These are phyloP conservation scores for Metarhizium robertsii DNA, from an alignment of 2,329 filamentous ascomycete genomes.

Conservation along the genomic window DNA sequence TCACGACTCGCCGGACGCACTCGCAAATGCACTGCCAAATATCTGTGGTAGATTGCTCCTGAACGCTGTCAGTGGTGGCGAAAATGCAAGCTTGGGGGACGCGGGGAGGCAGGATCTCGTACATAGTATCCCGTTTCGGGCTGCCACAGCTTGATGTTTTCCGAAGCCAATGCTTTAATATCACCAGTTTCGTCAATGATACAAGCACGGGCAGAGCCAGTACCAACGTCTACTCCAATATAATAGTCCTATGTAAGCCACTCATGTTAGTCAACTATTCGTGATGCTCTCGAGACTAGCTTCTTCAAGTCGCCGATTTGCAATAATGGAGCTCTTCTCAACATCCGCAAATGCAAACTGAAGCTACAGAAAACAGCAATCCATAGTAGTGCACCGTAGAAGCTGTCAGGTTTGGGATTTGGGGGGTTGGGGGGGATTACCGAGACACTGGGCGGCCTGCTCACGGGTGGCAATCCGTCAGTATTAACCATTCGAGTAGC, in stretches of 20 bases:
- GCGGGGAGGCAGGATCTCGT: slow-evolving; percentile 16
- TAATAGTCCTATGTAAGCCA: slow-evolving; percentile 40
- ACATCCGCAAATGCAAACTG: too few species aligned
- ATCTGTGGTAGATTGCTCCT: slow-evolving; percentile 96
- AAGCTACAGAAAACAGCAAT: too few species aligned
- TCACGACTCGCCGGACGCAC: slow-evolving; percentile 74
- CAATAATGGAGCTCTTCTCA: too few species aligned
- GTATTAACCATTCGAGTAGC: slow-evolving; percentile 9
- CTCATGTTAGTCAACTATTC: slow-evolving; percentile 8
- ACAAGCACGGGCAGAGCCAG: slow-evolving; percentile 88
- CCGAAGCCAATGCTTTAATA: slow-evolving; percentile 66
- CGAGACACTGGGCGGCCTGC: slow-evolving; percentile 24
- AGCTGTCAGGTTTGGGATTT: too few species aligned
- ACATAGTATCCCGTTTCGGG: slow-evolving; percentile 68
- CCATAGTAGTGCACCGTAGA: too few species aligned
- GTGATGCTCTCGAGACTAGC: neutral
- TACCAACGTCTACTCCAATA: slow-evolving; percentile 92
- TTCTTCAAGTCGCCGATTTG: too few species aligned
- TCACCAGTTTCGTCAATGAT: slow-evolving; percentile 89
- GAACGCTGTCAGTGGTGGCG: slow-evolving; percentile 1
- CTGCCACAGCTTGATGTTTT: slow-evolving; percentile 75
- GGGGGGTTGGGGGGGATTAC: slow-evolving; percentile 13
- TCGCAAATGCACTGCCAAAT: slow-evolving; percentile 94
- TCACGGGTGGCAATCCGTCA: slow-evolving; percentile 15
- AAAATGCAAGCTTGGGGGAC: slow-evolving; percentile 1